Base-by-base conservation (phyloP, 75 land plant genomes). In the Picea glauca region DNA sequence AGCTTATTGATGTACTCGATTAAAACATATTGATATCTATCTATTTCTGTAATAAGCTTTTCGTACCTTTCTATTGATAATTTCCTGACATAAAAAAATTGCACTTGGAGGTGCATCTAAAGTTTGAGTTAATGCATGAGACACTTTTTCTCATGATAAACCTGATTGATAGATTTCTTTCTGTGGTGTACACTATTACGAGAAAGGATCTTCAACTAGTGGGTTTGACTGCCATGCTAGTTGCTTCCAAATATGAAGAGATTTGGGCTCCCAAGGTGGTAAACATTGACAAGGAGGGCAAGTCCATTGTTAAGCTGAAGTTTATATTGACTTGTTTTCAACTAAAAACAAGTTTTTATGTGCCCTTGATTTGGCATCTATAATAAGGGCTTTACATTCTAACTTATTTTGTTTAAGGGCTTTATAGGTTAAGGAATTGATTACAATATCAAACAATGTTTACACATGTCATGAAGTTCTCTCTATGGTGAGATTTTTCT, bases 231-330 rank as follows among this genome's bases (percentile, higher is more conserved):
- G 86, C 96, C 1, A 80, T 96, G 65, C 83, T 96, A 17, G 58
- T 96, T 13, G 98, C 94, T 13, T 87, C 94, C 38, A 96, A 96
- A 75, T 96, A 96, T 83, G 98, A 96, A 72, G 98, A 96, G 62
- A 84, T 84, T 62, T 93, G 94, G 96, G 89, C 93, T 77, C 98
- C 98, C 26, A 93, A 86, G 91, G 98, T 93, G 21, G 40, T 50
- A 60, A 58, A 58, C 57, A 21, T n/a, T 50, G 3, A 40, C 4
- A 9, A 9, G 17, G 40, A 31, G 13, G 13, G n/a, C 0, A 2
- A 62, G 18, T 43, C 18, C 26, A 8, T 50, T 62, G 15, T 50
- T 18, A 63, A 63, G 14, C 13, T 63, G 1, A 23, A 4, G 0
- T 33, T 15, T 30, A 3, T 14, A 13, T 33, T 73, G 2, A 20